Evolutionary conservation across 1,139 yeast genomes (phyloP), one percentile per base, ranked within the genome.

Genomic region (Ashbya aceris): DNA sequence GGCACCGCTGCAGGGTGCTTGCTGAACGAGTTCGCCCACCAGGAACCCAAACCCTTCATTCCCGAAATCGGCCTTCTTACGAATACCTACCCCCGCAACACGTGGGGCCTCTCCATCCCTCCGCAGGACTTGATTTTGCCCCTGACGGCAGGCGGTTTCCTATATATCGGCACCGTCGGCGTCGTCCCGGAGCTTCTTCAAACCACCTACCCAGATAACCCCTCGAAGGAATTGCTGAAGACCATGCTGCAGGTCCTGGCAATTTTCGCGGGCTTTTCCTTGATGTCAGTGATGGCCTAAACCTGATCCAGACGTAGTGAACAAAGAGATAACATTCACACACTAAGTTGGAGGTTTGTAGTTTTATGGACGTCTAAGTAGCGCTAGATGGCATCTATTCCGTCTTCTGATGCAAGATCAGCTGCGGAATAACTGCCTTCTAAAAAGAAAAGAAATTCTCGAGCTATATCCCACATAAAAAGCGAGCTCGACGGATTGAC

Each of bases 81-180:
- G 11, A 23, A 10, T 10, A 23, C 37, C 11, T 17, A 17, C 14
- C 6, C 37, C 10, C 20, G n/a, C 5, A 9, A 23, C n/a, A 11
- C 13, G 13, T 12, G 11, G 13, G 31, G 31, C 31, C 17, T 32
- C 20, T n/a, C n/a, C 20, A 14, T 34, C 3, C 12, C 37, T 10
- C n/a, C 14, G 9, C 27, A 23, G n/a, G 37, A 34, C 20, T 9
- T 73, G 45, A 68, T 78, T n/a, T 59, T 77, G 41, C 83, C 86
- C n/a, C 71, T 79, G 52, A 77, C 85, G 1, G 80, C 84, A 2
- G 86, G 86, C 45, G 82, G 83, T 9, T 77, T 80, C 53, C 56
- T 79, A 36, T 79, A 79, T 55, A 77, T 79, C 49, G 83, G 82
- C 8, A 71, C 79, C 0, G 78, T 77, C 7, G 79, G 82, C 37